Base-by-base conservation (phyloP, 257 asterid species). In the Solanum dulcamara region DNA sequence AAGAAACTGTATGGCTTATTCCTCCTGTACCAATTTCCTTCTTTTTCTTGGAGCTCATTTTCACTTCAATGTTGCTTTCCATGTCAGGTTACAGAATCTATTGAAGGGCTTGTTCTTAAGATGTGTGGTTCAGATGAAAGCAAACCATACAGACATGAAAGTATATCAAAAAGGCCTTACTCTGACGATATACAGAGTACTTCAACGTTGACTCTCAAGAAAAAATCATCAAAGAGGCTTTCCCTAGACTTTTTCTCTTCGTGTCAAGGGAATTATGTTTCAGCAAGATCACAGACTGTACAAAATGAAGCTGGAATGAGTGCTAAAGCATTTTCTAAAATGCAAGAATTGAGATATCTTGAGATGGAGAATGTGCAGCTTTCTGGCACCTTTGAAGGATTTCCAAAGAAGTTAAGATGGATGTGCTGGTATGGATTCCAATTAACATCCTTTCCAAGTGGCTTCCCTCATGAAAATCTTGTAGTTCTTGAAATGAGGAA, bases 341-440 rank as follows among this genome's bases (percentile, higher is more conserved):
- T 84, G 83, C 67, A 35, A 33, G 80, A 84, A 28, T 37, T 84
- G 67, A 68, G 83, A 48, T 48, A 74, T 35, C 77, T 84, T 7
- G 68, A 84, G 84, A 50, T 84, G 2, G 67, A 84, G 64, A 59
- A 84, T 74, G 75, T 84, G 9, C 79, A 40, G 64, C 60, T 84
- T 51, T 37, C 59, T 72, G 87, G 84, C 48, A 44, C 24, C 83
- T 84, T 37, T 57, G 83, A 38, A 32, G 72, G 74, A 55, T 84
- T 84, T 75, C 87, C 87, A 18, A 72, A 55, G 84, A 74, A 72
- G 14, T 74, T 84, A 55, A 72, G 83, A 74, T 84, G 87, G 87
- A 15, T 84, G 64, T 59, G 24, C 68, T 84, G 87, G 87, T 60
- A 74, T 20, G 84, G 62, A 33, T 38, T 37, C 53, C 83, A 75